Conservation (phyloP, 257 asterid genomes). For the Plantago ovata region DNA sequence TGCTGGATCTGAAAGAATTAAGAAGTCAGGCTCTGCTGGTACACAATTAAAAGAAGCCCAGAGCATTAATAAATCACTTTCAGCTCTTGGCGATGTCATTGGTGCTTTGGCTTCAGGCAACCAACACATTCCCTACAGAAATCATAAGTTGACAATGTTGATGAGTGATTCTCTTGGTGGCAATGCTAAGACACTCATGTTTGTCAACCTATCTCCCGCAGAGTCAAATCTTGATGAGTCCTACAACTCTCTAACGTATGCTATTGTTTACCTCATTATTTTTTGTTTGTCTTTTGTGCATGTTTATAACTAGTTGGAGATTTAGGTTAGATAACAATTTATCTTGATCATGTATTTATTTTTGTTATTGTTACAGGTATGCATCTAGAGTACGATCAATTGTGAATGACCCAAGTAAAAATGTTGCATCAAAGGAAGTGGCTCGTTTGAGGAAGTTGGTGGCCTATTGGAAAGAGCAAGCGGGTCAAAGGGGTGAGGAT, state of each 20-base stretch:
- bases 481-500: conserved; percentile 71
- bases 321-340: neutral
- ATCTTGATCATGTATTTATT: neutral
- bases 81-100: conserved; percentile 96
- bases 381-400: conserved; percentile 94
- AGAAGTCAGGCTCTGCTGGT: conserved; percentile 92
- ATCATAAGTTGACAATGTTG: conserved; percentile 94
- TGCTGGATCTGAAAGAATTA: conserved; percentile 96
- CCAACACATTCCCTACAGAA: conserved; percentile 95
- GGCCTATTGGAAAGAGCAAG: conserved; percentile 88
- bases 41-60: conserved; percentile 91
- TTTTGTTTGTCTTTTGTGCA: neutral
- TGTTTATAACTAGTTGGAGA: neutral
- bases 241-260: conserved; percentile 86
- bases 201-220: conserved; percentile 88
- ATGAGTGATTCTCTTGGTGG: conserved; percentile 99
- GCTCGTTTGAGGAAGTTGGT: conserved; percentile 81
- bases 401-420: conserved; percentile 85
- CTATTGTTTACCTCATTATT: conserved; percentile 2
- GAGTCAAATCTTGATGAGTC: conserved; percentile 93
- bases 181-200: conserved; percentile 94
- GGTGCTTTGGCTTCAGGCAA: conserved; percentile 79
- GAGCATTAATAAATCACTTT: conserved; percentile 92
- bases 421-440: conserved; percentile 85
- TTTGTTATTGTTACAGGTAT: conserved; percentile 43